Base-by-base conservation (phyloP, 257 asterid genomes). In the Ocimum tenuiflorum region DNA sequence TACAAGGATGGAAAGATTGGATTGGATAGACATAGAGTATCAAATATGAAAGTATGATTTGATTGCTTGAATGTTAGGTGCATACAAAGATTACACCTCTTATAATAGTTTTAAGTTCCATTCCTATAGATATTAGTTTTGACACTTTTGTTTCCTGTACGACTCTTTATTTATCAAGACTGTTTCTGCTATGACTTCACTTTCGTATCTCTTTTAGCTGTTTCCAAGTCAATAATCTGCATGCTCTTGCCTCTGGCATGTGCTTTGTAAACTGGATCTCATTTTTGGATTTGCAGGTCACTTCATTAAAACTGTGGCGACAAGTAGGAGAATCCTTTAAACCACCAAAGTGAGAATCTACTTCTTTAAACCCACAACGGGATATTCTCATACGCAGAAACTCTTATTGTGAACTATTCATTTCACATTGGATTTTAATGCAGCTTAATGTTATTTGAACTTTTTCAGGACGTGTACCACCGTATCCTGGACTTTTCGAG, bases 401-500 rank as follows among this genome's bases (percentile, higher is more conserved):
- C 17, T 6, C 17, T 49, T 31, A n/a, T 33, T 33, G 7, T 31
- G 0, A 56, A 35, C 47, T 33, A 4, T 55, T 53, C 60, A 23
- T 22, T 48, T 31, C 59, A 17, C 39, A 58, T 8, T 39, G 23
- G 36, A 47, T 60, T 60, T 41, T 33, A 48, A 60, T 51, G 56
- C 43, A 43, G 59, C 56, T 73, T 49, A 39, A 59, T 51, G 41
- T 62, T 61, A 47, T 73, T 59, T 36, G 45, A 65, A 39, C 12
- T 52, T 74, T 36, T 72, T 73, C 86, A 91, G 97, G 91, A 91
- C 97, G 49, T 91, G 97, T 78, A 91, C 97, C 39, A 91, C 97
- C 33, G 95, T 91, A 57, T 91, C 97, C 23, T 91, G 97, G 97
- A 86, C 95, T 65, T 91, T 91, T 73, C 91, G 97, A 68, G 89